Conservation (phyloP, 176 grass and related monocot genomes). For the Secale cereale region DNA sequence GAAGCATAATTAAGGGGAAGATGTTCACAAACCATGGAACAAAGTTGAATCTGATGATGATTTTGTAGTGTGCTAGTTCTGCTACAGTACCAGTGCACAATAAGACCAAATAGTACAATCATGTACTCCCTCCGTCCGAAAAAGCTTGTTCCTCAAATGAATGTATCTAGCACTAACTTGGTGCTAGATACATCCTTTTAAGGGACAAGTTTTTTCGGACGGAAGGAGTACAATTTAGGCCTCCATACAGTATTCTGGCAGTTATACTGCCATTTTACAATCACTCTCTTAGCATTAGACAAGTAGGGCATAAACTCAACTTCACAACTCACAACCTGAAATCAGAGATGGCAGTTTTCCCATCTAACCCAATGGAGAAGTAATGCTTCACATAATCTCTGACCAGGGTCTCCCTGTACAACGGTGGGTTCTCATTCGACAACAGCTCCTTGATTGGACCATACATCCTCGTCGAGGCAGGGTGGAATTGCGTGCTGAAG, state of each 20-base stretch:
- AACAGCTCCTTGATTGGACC: constrained; percentile 65
- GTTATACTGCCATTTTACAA: neutral
- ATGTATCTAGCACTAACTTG: too few species aligned
- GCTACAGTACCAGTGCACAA: neutral
- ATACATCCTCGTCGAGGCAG: constrained; percentile 39
- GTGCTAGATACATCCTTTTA: too few species aligned
- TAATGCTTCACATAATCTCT: constrained; percentile 34
- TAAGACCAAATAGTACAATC: neutral
- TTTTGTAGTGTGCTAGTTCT: neutral
- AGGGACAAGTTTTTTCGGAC: too few species aligned
- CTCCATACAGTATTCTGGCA: neutral
- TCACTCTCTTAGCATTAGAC: neutral
- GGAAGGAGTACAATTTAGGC: too few species aligned
- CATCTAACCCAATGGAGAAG: constrained; percentile 34
- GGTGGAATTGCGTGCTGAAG: constrained; percentile 46
- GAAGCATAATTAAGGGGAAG: neutral
- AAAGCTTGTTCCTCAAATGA: too few species aligned
- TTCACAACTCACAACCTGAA: constrained; percentile 39
- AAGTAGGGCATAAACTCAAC: neutral
- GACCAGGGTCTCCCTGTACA: constrained; percentile 46
- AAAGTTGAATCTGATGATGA: neutral
- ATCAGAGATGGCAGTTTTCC: constrained; percentile 26
- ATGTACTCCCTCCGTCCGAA: neutral
- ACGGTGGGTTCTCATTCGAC: constrained; percentile 37
- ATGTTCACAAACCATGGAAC: neutral